Conservation (phyloP, 805 yeast genomes). For the Isabelozyma heimii region DNA sequence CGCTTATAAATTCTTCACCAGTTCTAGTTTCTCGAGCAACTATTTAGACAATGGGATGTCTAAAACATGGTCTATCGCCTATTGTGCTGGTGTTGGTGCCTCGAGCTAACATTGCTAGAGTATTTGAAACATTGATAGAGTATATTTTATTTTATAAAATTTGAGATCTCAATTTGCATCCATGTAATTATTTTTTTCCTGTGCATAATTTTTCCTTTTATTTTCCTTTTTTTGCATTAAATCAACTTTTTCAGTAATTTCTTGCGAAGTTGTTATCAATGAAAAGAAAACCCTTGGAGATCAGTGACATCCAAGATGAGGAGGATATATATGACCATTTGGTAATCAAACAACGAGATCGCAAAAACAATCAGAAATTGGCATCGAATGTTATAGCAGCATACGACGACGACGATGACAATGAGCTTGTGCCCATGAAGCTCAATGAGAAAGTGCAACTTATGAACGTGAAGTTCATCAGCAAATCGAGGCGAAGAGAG, state of each 20-base stretch:
- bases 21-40: constrained; percentile 4
- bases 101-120: neutral
- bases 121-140: neutral
- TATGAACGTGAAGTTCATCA: constrained; percentile 4
- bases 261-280: neutral
- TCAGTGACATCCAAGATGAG: constrained; percentile 8
- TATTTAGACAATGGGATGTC: constrained; percentile 13
- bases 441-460: constrained; percentile 4
- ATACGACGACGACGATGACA: neutral
- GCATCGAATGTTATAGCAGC: neutral
- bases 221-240: neutral
- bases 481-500: neutral
- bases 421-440: neutral
- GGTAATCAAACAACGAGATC: constrained; percentile 4
- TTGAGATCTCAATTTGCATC: neutral
- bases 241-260: neutral
- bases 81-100: constrained; percentile 10
- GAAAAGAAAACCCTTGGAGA: neutral
- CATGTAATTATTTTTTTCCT: neutral
- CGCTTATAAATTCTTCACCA: constrained; percentile 13
- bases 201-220: neutral
- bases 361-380: neutral
- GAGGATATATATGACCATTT: constrained; percentile 13
- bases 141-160: no score
- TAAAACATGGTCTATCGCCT: constrained; percentile 14